phyloP scores from a whole-genome alignment of 2,329 filamentous ascomycete species.

The Trichophyton mentagrophytes region DNA sequence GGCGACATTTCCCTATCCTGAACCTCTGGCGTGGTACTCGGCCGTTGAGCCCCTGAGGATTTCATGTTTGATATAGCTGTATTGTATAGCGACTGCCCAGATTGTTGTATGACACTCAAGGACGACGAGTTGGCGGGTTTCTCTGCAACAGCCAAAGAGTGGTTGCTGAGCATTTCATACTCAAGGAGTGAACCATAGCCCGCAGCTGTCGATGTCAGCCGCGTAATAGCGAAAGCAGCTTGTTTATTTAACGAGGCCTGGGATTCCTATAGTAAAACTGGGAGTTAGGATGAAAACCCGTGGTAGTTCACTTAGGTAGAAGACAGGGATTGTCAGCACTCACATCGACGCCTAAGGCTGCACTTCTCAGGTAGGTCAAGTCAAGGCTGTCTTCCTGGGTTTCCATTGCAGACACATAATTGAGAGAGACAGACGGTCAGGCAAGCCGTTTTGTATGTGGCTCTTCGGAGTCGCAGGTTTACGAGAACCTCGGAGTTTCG shows the following conservation, averaged over 20 bases:
- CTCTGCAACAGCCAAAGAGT: slow-evolving; percentile 3
- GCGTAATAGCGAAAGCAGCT: not conserved
- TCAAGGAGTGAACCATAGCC: not conserved
- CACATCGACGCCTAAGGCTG: slow-evolving; percentile 29
- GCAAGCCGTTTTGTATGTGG: not conserved
- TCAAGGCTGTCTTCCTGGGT: slow-evolving; percentile 32
- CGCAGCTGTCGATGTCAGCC: not conserved
- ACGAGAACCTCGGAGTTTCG: not conserved
- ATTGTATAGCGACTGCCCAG: not conserved
- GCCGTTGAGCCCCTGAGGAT: slow-evolving; percentile 13
- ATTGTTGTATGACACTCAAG: not conserved
- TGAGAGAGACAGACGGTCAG: not conserved
- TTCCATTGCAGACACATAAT: slow-evolving; percentile 20
- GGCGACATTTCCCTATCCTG: slow-evolving; percentile 23
- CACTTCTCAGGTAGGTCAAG: slow-evolving; percentile 28
- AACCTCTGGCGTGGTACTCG: slow-evolving; percentile 14
- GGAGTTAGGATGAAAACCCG: not conserved
- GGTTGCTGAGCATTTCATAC: slow-evolving; percentile 3
- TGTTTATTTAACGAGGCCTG: not conserved
- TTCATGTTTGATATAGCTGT: not conserved
- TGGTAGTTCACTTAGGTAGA: not conserved
- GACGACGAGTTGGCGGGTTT: slow-evolving; percentile 1
- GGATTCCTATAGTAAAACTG: not conserved
- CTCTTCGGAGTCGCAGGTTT: not conserved
- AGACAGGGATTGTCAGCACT: slow-evolving; percentile 15